Evolutionary conservation across 139 green algal species (phyloP), one percentile per base, ranked within the genome.

Genomic region (Medakamo hakoo): DNA sequence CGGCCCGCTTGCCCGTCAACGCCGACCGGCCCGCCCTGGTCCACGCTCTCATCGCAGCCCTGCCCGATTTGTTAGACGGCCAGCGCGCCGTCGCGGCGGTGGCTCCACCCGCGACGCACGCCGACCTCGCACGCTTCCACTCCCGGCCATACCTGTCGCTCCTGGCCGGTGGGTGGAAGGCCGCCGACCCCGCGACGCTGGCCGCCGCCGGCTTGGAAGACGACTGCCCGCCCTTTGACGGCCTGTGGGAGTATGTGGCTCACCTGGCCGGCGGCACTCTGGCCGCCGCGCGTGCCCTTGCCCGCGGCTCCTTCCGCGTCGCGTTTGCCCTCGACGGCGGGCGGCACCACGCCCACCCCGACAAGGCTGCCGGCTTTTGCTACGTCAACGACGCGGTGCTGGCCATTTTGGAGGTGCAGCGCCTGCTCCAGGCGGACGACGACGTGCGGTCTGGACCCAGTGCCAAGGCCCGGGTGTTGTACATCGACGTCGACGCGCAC

Each of bases 351-450:
- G 72, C 72, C 1, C 60, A 62, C 32, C 71, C 67, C 49, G 28
- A 20, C 30, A 20, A 9, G 49, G 66, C 71, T 31, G 29, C 58
- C 0, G 71, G 71, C 20, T 73, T 73, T 59, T 78, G 69, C 68
- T 70, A 72, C 60, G 55, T 75, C n/a, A 75, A 75, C 49, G 72
- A 78, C 32, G 62, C 65, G 49, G 72, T 78, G 25, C 63, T 78
- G 31, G 58, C 68, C 23, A 68, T 78, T 26, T 60, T 78, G 63
- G n/a, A n/a, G n/a, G n/a, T n/a, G n/a, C n/a, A n/a, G n/a, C 31
- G 21, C 9, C 65, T 78, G 23, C 63, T 71, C 24, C 40, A 30
- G 16, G n/a, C n/a, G n/a, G n/a, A n/a, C n/a, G n/a, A n/a, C n/a
- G n/a, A n/a, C n/a, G n/a, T n/a, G n/a, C n/a, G n/a, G n/a, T n/a